These are phyloP conservation scores for Spencermartinsiella europaea DNA, from an alignment of 805 yeast species.

Conservation along the genomic window DNA sequence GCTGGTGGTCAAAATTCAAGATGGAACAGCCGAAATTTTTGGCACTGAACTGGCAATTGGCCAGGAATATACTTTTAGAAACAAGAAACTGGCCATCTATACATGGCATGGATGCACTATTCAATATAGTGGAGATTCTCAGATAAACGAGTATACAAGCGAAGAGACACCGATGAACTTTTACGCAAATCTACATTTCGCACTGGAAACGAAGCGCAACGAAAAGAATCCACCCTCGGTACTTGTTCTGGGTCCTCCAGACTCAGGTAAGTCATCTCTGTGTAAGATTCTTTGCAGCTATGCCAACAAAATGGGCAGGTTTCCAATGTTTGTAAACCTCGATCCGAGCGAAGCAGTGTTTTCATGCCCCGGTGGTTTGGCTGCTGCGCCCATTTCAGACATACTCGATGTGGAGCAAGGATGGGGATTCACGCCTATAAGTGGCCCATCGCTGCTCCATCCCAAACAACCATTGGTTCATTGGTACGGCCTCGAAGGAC, in stretches of 20 bases:
- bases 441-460: conserved; percentile 45
- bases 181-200: conserved; percentile 67
- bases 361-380: conserved; percentile 74
- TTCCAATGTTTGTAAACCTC: conserved; percentile 72
- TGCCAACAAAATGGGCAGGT: conserved; percentile 57
- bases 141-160: conserved; percentile 51
- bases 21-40: conserved; percentile 82
- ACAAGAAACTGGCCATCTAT: conserved; percentile 49
- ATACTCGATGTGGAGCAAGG: conserved; percentile 61
- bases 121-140: conserved; percentile 34
- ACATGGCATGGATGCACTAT: conserved; percentile 64
- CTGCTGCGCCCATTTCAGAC: conserved; percentile 82
- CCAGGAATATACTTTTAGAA: conserved; percentile 52
- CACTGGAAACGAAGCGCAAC: conserved; percentile 53
- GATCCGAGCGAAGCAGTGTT: conserved; percentile 71
- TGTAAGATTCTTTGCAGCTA: conserved; percentile 67
- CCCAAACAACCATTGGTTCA: conserved; percentile 89
- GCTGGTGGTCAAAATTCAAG: conserved; percentile 45
- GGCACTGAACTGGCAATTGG: conserved; percentile 88
- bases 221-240: conserved; percentile 42
- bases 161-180: conserved; percentile 65
- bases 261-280: conserved; percentile 75
- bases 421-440: conserved; percentile 73
- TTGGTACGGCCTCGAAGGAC: conserved; percentile 64
- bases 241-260: conserved; percentile 65